Base-by-base conservation (phyloP, 2,329 filamentous ascomycete species). In the Tolypocladium capitatum region DNA sequence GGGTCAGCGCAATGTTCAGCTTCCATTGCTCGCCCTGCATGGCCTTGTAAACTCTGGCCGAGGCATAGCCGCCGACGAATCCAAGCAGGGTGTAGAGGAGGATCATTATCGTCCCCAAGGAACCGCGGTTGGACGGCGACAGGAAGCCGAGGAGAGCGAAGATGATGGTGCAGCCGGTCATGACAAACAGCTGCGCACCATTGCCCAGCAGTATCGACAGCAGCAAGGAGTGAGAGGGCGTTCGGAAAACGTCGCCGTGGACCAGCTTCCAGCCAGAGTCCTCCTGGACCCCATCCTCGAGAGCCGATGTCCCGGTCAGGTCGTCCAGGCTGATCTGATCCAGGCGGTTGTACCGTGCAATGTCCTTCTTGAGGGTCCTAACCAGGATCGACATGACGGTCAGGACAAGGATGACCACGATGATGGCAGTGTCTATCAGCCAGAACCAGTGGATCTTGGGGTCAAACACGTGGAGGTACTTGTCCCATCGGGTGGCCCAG, bases 381-480 rank as follows among this genome's bases (percentile, higher is more conserved):
- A 94, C 73, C 16, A 98, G 74, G 43, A 97, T 87, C n/a, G 90
- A 94, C 66, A 84, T 84, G 53, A 98, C 92, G 58, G 92, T 95
- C 42, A 89, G 79, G 33, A 91, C 83, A 36, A 97, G 74, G 67
- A 97, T 92, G 44, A 95, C 76, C 45, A 98, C 90, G 52, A 98
- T 94, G 41, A 97, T 82, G 45, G 92, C 86, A 33, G 90, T 96
- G 67, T 95, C 95, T 68, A 97, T 86, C 45, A 98, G 80, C 50
- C 90, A 96, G 71, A 97, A 95, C 92, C 92, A 98, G 66, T 98
- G 92, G 58, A 98, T 97, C 72, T 92, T 94, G 46, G 92, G 90
- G 64, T 97, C 90, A 61, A 90, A 94, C 30, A 98, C 91, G 60
- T 97, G 91, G 33, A 98, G 76, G 63, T 97, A 97, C 68, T 95